Evolutionary conservation across 768 basidiomycete species (phyloP).

Genomic region (Kwoniella sp.): DNA sequence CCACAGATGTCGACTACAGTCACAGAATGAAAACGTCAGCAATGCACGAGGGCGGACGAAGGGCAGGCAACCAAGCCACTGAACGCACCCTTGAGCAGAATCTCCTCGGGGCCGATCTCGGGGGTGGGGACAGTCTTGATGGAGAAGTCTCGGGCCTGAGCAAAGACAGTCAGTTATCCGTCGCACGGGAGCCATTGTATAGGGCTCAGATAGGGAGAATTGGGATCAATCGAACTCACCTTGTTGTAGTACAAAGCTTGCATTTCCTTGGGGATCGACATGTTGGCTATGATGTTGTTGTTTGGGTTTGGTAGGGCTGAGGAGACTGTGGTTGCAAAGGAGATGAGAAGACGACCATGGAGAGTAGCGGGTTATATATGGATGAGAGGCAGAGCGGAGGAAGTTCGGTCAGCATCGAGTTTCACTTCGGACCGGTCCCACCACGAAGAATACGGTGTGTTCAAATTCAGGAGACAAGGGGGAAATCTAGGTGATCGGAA

Average conservation of each 20-base stretch:
- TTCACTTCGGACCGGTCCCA: background rate
- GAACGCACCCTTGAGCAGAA: conserved; percentile 69
- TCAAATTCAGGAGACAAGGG: background rate
- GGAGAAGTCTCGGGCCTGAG: conserved; percentile 71
- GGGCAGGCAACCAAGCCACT: background rate
- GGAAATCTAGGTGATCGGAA: background rate
- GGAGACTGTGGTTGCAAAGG: background rate
- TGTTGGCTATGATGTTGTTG: conserved; percentile 21
- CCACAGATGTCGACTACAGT: conserved; percentile 58
- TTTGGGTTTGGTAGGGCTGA: background rate
- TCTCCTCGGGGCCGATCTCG: conserved; percentile 67
- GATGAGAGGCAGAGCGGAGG: background rate
- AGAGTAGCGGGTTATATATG: background rate
- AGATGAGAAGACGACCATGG: background rate
- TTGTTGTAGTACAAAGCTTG: conserved; percentile 73
- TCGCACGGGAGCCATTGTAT: too few species aligned
- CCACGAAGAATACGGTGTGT: background rate
- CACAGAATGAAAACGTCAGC: conserved; percentile 13
- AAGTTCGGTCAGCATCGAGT: background rate
- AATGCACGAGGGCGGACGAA: background rate
- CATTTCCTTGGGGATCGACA: conserved; percentile 59
- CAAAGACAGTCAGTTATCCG: conserved; percentile 2
- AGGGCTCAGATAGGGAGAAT: too few species aligned
- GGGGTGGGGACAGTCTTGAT: conserved; percentile 72
- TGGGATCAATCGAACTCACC: conserved; percentile 60